Base-by-base conservation (phyloP, 176 grass and related monocot species). In the Canna indica region DNA sequence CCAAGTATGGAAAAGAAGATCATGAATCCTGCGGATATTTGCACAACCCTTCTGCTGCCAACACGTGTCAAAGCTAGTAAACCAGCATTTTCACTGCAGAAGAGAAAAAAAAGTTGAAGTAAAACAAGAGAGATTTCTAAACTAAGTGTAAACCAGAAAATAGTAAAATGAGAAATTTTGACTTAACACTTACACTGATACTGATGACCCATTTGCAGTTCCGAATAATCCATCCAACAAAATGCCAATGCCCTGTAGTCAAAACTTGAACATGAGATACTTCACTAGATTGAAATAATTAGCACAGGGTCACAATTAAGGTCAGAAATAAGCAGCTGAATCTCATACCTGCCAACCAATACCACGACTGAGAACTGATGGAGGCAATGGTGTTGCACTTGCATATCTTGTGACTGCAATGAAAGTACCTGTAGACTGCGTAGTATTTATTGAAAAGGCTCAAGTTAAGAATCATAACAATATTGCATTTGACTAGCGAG, bases 1-100 rank as follows among this genome's bases (percentile, higher is more conserved):
- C 95, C 94, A 59, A 99, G 62, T 67, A 99, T 82, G 63, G 95
- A 99, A 52, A 99, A 99, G 78, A 99, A 99, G 62, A 99, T 93
- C 95, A 99, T 99, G 81, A 99, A 99, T 59, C 95, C 90, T 65
- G 95, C 95, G 79, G 95, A 91, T 85, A 99, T 99, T 74, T 99
- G 90, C 28, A 93, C 95, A 12, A 99, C 95, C 61, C 95, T 83
- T 73, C 90, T 77, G 81, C 95, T 99, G 71, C 95, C 95, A 77
- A 99, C 78, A 24, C 82, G 90, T 74, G 95, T 99, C 80, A 99
- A 73, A 59, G 90, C 95, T 82, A 99, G 61, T 81, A 99, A 86
- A 12, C 95, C 95, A 18, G 95, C 80, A 86, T 99, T 99, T 82
- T 99, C 95, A 73, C 95, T 99, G 68, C 6, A 69, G 33, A 7